Conservation (phyloP, 805 yeast species). For the Metschnikowia continentalis region DNA sequence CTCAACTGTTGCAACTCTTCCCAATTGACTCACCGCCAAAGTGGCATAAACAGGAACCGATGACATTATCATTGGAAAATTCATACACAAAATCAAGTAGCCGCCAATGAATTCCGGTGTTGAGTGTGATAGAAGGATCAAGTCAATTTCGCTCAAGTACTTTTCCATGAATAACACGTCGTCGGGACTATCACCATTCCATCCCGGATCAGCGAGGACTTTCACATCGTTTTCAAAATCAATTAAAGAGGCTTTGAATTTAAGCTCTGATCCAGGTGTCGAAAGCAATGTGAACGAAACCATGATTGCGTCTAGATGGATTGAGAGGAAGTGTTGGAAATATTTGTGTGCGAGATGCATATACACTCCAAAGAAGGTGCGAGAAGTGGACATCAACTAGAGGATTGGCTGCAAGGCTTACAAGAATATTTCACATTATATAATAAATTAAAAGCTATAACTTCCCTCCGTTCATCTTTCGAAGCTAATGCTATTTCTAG, state of each 20-base stretch:
- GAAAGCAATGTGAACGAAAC: constrained; percentile 35
- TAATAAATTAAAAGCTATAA: neutral
- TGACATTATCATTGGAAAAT: constrained; percentile 51
- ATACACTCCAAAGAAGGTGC: neutral
- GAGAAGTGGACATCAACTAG: neutral
- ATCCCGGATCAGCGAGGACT: constrained; percentile 68
- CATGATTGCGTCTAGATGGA: constrained; percentile 20
- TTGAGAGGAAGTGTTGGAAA: neutral
- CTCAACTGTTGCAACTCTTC: constrained; percentile 82
- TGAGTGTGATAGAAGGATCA: constrained; percentile 82
- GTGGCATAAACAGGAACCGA: constrained; percentile 81
- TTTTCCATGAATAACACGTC: constrained; percentile 33
- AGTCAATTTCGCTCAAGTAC: constrained; percentile 46
- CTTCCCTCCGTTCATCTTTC: constrained; percentile 11
- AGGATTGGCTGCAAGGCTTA: neutral
- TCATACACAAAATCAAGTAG: constrained; percentile 58
- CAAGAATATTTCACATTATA: neutral
- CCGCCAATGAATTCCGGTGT: constrained; percentile 79
- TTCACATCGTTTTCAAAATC: constrained; percentile 52
- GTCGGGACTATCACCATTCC: constrained; percentile 52
- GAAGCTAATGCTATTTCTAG: constrained; percentile 36
- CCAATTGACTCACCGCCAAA: constrained; percentile 82
- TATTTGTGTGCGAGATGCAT: neutral
- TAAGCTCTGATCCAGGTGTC: constrained; percentile 19
- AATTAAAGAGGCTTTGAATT: constrained; percentile 47